Evolutionary conservation across 371 early-diverging fungal genomes (phyloP), one percentile per base, ranked within the genome.

Genomic region (Saksenaea vasiformis): DNA sequence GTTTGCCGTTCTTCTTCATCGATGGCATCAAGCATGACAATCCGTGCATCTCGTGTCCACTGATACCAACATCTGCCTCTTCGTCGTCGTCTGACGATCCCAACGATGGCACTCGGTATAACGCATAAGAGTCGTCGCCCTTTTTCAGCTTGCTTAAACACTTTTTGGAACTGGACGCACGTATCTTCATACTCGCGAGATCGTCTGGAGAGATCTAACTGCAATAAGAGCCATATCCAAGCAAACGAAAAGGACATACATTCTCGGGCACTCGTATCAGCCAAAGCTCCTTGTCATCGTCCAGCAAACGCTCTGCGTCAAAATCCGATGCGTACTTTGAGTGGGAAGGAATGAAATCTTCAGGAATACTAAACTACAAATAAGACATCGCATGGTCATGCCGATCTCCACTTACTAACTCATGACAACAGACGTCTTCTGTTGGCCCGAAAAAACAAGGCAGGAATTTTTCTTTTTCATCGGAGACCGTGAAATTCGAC

Each of bases 21-120:
- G 65, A 67, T 38, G 83, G 83, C 1, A 78, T 59, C 27, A 82
- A 54, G 39, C 77, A 77, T 31, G 74, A 65, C 34, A 82, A 74
- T 8, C 71, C 72, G 37, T 65, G n/a, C 83, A 82, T 79, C 62
- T 79, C 83, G 41, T 79, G 78, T 36, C 83, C 83, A 61, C 83
- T 76, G n/a, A 82, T 69, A 9, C 73, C 78, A 22, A 62, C 39
- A 70, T 75, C 73, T 9, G 47, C 15, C 15, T 63, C 65, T 15
- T 65, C 71, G 22, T 34, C 57, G 11, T 65, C 58, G 24, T 67
- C 63, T 64, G 9, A 47, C 60, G 11, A 61, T 64, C 24, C 56
- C 44, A 31, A 31, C 31, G 47, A 47, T 13, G 79, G 73, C 13
- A 77, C 74, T 38, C 70, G 70, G 57, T 77, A 76, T 61, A 79